Evolutionary conservation across 495 filamentous ascomycete species (phyloP).

Genomic region (Trichoderma erinaceum): DNA sequence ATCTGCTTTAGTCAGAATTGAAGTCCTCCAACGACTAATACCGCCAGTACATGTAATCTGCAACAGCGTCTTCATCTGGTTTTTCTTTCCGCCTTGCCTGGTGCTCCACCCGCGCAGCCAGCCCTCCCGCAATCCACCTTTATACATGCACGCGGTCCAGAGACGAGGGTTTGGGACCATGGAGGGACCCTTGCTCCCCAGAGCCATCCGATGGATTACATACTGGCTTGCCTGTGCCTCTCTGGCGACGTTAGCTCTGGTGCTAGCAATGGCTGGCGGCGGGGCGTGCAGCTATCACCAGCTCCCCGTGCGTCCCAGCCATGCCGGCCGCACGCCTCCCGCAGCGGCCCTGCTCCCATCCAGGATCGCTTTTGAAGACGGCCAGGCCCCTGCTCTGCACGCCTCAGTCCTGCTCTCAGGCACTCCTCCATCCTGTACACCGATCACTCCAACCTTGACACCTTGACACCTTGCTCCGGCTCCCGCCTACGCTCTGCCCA

Average conservation of each 20-base stretch:
- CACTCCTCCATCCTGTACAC: background rate
- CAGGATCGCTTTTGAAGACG: background rate
- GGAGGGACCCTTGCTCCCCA: slow-evolving; percentile 5
- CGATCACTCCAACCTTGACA: background rate
- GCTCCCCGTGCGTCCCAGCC: background rate
- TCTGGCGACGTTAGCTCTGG: background rate
- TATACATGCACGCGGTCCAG: background rate
- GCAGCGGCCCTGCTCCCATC: background rate
- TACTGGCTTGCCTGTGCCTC: background rate
- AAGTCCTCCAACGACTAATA: no score
- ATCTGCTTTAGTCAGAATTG: no score
- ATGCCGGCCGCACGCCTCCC: slow-evolving; percentile 6
- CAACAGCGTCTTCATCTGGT: background rate
- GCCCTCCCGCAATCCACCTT: slow-evolving; percentile 9
- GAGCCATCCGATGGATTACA: slow-evolving; percentile 1
- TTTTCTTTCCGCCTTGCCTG: slow-evolving; percentile 7
- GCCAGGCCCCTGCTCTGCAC: slow-evolving; percentile 1
- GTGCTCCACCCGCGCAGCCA: slow-evolving; percentile 5
- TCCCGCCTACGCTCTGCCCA: background rate
- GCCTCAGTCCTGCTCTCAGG: background rate
- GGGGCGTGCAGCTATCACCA: background rate
- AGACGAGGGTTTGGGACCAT: slow-evolving; percentile 9
- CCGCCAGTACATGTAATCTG: background rate
- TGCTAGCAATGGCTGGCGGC: background rate
- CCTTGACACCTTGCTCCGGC: background rate